Evolutionary conservation across 2,329 filamentous ascomycete genomes (phyloP).

Genomic region (Clonostachys solani): DNA sequence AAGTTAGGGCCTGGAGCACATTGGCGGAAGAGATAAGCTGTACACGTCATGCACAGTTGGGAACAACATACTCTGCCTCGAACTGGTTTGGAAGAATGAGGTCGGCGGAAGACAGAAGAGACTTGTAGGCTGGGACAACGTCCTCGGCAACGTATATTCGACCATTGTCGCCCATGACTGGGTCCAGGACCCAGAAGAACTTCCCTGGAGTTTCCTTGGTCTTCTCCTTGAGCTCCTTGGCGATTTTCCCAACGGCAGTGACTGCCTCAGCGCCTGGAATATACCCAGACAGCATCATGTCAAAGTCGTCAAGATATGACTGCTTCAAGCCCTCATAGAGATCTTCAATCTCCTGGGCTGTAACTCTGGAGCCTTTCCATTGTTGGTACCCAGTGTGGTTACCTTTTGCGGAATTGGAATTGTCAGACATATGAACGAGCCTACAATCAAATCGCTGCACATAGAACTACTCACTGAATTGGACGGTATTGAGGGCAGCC

Average conservation of each 20-base stretch:
- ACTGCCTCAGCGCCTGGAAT: slow-evolving; percentile 84
- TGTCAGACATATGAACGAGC: too few relatives aligned
- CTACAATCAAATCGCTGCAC: neutral
- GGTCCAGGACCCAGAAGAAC: slow-evolving; percentile 97
- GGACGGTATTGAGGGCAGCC: slow-evolving; percentile 89
- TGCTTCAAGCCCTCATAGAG: slow-evolving; percentile 82
- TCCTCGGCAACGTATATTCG: slow-evolving; percentile 87
- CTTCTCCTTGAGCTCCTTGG: slow-evolving; percentile 69
- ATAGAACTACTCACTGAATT: slow-evolving; percentile 70
- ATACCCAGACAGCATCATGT: slow-evolving; percentile 93
- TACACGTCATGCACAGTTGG: neutral
- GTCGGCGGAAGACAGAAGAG: slow-evolving; percentile 75
- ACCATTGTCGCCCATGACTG: slow-evolving; percentile 97
- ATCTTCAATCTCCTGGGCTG: slow-evolving; percentile 76
- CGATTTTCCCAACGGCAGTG: slow-evolving; percentile 79
- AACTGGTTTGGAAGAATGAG: slow-evolving; percentile 96
- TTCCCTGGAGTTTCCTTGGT: slow-evolving; percentile 59
- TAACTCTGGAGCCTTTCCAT: slow-evolving; percentile 78
- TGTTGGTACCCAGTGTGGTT: slow-evolving; percentile 94
- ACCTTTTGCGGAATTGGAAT: slow-evolving; percentile 44
- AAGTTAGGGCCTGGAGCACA: neutral
- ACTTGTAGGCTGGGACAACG: slow-evolving; percentile 86
- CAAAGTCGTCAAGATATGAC: slow-evolving; percentile 82
- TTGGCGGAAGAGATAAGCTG: too few relatives aligned
- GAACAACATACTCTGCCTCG: slow-evolving; percentile 74